A percentile compares a stretch with the other conserved stretches of the same genome.
Conservation (phyloP, 192 early-diverging fungal species). For the Coemansia sp. region DNA sequence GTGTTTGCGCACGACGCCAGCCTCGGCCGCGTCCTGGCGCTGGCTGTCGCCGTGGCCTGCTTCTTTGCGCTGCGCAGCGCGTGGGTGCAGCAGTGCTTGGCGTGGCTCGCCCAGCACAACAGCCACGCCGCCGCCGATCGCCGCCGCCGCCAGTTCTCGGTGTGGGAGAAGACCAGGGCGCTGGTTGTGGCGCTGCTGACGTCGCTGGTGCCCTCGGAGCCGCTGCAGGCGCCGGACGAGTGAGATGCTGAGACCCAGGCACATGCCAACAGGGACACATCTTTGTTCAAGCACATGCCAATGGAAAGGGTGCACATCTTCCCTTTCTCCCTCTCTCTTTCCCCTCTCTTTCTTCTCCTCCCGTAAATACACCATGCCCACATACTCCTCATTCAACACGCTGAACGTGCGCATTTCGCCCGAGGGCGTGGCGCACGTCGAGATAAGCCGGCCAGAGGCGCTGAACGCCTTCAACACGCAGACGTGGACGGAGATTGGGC, state of each 20-base stretch:
- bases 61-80: constrained; percentile 24
- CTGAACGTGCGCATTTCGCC: constrained; percentile 62
- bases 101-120: constrained; percentile 13
- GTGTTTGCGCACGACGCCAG: constrained; percentile 45
- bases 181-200: constrained; percentile 43
- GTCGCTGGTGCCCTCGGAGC: constrained; percentile 52
- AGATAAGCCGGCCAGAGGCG: constrained; percentile 80
- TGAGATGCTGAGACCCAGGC: neutral
- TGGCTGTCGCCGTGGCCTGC: constrained; percentile 6
- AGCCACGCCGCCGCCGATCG: constrained; percentile 1
- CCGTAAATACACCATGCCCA: no score
- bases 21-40: constrained; percentile 30
- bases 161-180: constrained; percentile 39
- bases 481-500: constrained; percentile 68
- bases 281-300: neutral
- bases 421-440: constrained; percentile 75
- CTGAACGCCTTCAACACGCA: constrained; percentile 80
- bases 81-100: constrained; percentile 22
- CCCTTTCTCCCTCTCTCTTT: neutral
- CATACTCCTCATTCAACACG: no score
- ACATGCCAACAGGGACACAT: no score
- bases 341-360: no score
- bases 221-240: constrained; percentile 32
- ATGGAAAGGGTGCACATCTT: neutral
- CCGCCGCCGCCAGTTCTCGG: constrained; percentile 16